phyloP scores from a whole-genome alignment of 2,329 filamentous ascomycete species.

The Diaporthe caulivora region DNA sequence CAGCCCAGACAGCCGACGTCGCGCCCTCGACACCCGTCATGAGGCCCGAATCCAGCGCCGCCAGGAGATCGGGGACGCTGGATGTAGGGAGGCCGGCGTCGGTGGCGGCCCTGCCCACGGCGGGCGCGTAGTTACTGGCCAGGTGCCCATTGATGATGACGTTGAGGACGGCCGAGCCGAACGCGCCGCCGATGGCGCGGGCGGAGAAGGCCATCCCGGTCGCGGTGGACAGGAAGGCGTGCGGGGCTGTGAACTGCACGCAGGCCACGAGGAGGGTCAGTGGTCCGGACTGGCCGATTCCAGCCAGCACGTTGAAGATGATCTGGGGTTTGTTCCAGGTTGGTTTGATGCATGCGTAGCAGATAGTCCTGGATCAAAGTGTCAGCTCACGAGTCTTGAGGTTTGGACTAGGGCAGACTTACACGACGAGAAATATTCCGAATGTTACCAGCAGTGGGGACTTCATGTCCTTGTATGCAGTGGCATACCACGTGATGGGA shows the following conservation, averaged over 20 bases:
- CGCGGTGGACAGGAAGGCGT: conserved; percentile 64
- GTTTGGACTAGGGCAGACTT: conserved; percentile 42
- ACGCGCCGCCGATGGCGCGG: conserved; percentile 65
- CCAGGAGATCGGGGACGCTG: conserved; percentile 53
- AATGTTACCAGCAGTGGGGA: conserved; percentile 61
- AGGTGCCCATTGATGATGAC: conserved; percentile 64
- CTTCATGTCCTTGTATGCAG: conserved; percentile 61
- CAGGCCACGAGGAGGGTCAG: conserved; percentile 62
- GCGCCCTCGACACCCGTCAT: conserved; percentile 51
- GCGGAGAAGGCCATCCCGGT: conserved; percentile 66
- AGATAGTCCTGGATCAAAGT: conserved; percentile 52
- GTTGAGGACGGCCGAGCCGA: conserved; percentile 64
- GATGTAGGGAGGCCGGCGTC: conserved; percentile 55
- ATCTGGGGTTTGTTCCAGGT: conserved; percentile 59
- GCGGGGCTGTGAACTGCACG: conserved; percentile 66
- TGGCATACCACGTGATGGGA: conserved; percentile 60
- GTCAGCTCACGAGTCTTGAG: conserved; percentile 13
- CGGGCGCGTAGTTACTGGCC: conserved; percentile 52
- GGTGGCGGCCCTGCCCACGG: conserved; percentile 56
- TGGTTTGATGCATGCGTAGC: conserved; percentile 59
- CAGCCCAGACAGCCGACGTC: conserved; percentile 52
- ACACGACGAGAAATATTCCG: conserved; percentile 59
- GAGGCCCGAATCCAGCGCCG: conserved; percentile 53
- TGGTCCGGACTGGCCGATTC: conserved; percentile 62
- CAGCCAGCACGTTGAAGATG: conserved; percentile 60